Percentiles rank a stretch among this genome's conserved stretches.
Evolutionary conservation across 805 yeast species (phyloP).

Genomic region (Teunomyces panamensis): DNA sequence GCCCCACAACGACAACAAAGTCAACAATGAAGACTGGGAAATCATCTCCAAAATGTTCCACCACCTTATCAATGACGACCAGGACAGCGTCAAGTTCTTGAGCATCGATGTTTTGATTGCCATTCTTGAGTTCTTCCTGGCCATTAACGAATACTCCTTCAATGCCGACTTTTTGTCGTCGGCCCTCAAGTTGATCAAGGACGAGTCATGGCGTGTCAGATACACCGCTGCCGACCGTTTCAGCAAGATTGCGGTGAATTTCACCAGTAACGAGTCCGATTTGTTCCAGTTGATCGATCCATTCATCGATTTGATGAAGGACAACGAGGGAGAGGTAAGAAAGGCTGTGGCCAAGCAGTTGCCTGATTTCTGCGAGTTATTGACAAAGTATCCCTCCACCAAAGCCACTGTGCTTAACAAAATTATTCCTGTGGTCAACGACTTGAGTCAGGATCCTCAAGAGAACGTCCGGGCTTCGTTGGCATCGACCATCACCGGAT

Average conservation of each 20-base stretch:
- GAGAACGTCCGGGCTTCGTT: constrained; percentile 92
- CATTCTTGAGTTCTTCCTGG: constrained; percentile 66
- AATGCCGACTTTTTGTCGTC: constrained; percentile 60
- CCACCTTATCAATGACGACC: constrained; percentile 74
- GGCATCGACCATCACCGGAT: constrained; percentile 81
- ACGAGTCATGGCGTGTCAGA: constrained; percentile 97
- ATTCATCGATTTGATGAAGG: constrained; percentile 76
- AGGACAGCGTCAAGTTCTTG: constrained; percentile 91
- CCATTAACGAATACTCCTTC: constrained; percentile 55
- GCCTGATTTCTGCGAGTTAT: constrained; percentile 64
- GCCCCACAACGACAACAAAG: constrained; percentile 28
- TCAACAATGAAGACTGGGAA: constrained; percentile 69
- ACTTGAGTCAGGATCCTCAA: constrained; percentile 82
- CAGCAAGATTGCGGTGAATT: constrained; percentile 64
- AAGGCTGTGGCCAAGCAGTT: constrained; percentile 91
- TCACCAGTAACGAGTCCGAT: constrained; percentile 55
- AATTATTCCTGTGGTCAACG: constrained; percentile 80
- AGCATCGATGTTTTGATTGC: constrained; percentile 86
- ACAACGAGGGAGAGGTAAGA: constrained; percentile 94
- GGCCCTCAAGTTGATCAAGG: constrained; percentile 70
- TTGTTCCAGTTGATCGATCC: constrained; percentile 63
- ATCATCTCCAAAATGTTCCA: constrained; percentile 79
- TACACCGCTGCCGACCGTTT: constrained; percentile 97
- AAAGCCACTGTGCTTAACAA: constrained; percentile 57
- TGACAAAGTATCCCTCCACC: constrained; percentile 33